Evolutionary conservation across 1,284 basidiomycete genomes (phyloP), one percentile per base, ranked within the genome.

Genomic region (Papiliotrema flavescens): DNA sequence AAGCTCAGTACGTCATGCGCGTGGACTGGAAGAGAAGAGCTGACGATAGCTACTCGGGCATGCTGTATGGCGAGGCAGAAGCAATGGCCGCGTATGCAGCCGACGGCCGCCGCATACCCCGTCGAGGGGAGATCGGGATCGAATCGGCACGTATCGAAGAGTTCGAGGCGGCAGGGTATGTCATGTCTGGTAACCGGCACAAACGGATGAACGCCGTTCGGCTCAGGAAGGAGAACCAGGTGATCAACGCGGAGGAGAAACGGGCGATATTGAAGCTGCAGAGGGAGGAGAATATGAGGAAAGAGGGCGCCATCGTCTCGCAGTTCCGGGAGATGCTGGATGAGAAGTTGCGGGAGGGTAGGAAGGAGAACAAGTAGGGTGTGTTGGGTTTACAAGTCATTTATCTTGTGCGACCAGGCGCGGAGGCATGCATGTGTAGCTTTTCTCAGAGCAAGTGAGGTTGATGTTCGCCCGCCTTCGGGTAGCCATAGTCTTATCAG

Each of bases 171-270:
- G 88, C 88, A 17, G 95, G 95, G n/a, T 98, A 95, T 75, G 95
- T 98, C 53, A 98, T 98, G 96, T 92, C 89, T 67, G 95, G 95
- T 42, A 89, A 86, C 69, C 80, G 95, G 54, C 94, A 98, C 74
- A 81, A 86, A 60, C 82, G 89, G 70, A 97, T 97, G 94, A 97
- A 95, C 66, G 96, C 94, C 0, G 95, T 98, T 37, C 87, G 96
- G 58, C 89, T 97, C 84, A 81, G 95, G 67, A 76, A 98, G 81
- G 95, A 98, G 80, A 96, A 97, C 78, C 95, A 98, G 79, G 93
- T 98, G 57, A 95, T 97, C 73, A 91, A 87, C 64, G 93, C 94
- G 1, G 95, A 98, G 78, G 95, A 98, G 80, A 96, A 97, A 80
- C 80, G 93, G 42, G 89, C 90, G 23, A 91, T 97, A 55, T 74